These are phyloP conservation scores for Rhododendron mucronatum DNA, from an alignment of 148 eudicot species.

Conservation along the genomic window DNA sequence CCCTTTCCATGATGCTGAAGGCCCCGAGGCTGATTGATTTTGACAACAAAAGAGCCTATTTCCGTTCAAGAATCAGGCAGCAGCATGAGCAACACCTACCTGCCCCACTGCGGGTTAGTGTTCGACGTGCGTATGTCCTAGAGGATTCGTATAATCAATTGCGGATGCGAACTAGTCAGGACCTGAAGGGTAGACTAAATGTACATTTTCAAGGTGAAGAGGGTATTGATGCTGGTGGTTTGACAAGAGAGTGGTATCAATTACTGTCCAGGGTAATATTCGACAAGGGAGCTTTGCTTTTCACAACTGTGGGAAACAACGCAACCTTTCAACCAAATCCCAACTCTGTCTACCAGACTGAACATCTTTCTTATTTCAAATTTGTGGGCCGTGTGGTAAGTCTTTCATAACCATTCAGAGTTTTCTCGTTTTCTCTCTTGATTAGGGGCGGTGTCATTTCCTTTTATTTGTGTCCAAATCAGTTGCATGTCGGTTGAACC, in stretches of 20 bases:
- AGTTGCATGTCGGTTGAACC: not conserved
- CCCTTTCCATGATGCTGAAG: slow-evolving; percentile 93
- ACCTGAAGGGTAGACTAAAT: slow-evolving; percentile 87
- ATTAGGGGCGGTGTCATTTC: not conserved
- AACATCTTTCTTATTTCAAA: slow-evolving; percentile 95
- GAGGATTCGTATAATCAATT: slow-evolving; percentile 97
- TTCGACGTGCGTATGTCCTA: slow-evolving; percentile 91
- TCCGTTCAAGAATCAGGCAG: slow-evolving; percentile 88
- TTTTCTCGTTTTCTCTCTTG: not conserved
- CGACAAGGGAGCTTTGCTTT: slow-evolving; percentile 94
- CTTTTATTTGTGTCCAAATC: not conserved
- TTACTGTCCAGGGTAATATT: slow-evolving; percentile 85
- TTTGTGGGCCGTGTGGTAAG: slow-evolving; percentile 99
- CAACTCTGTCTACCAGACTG: slow-evolving; percentile 96
- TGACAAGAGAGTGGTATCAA: slow-evolving; percentile 99
- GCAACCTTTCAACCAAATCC: slow-evolving; percentile 98
- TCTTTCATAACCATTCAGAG: not conserved
- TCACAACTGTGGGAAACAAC: slow-evolving; percentile 93
- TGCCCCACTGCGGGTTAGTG: slow-evolving; percentile 86
- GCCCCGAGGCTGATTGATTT: slow-evolving; percentile 89
- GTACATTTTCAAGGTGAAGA: slow-evolving; percentile 99
- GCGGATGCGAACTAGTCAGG: slow-evolving; percentile 85
- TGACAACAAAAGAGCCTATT: slow-evolving; percentile 90
- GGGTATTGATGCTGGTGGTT: slow-evolving; percentile 99
- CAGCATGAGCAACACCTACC: slow-evolving; percentile 97